These are phyloP conservation scores for Yamadazyma triangularis DNA, from an alignment of 1,139 yeast genomes.

Conservation along the genomic window DNA sequence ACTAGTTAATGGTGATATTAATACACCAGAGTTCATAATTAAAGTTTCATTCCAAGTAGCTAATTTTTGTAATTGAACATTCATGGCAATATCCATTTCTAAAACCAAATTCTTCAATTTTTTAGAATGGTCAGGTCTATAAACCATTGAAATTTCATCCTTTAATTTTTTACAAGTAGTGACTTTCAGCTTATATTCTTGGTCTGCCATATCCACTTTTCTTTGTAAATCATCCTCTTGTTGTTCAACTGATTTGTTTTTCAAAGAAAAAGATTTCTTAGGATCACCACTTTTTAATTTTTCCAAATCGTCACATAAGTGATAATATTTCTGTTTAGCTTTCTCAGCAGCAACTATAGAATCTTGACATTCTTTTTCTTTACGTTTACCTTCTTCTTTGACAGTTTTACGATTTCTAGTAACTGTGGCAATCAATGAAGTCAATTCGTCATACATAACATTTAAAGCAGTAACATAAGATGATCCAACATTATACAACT, in stretches of 20 bases:
- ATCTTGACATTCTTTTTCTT: conserved; percentile 81
- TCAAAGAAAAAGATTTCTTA: conserved; percentile 73
- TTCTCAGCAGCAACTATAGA: conserved; percentile 82
- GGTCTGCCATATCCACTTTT: conserved; percentile 80
- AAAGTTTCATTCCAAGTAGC: conserved; percentile 84
- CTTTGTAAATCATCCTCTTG: conserved; percentile 86
- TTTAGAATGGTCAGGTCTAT: conserved; percentile 74
- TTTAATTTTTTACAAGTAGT: conserved; percentile 68
- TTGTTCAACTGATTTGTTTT: conserved; percentile 76
- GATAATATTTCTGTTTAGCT: conserved; percentile 77
- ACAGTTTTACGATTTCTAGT: conserved; percentile 66
- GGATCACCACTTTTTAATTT: conserved; percentile 80
- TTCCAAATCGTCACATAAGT: conserved; percentile 83
- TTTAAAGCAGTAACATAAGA: conserved; percentile 77
- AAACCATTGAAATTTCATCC: conserved; percentile 64
- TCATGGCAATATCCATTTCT: conserved; percentile 85
- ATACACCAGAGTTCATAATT: conserved; percentile 79
- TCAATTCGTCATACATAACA: conserved; percentile 81
- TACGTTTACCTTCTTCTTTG: conserved; percentile 77
- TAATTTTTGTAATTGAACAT: conserved; percentile 82
- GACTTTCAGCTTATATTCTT: conserved; percentile 78
- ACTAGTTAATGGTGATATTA: conserved; percentile 64
- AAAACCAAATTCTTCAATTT: conserved; percentile 72
- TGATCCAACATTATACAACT: conserved; percentile 63
- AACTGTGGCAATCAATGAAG: conserved; percentile 67